Evolutionary conservation across 225 moss, liverwort and hornwort species (phyloP), one percentile per base, ranked within the genome.

Genomic region (Climacium dendroides): DNA sequence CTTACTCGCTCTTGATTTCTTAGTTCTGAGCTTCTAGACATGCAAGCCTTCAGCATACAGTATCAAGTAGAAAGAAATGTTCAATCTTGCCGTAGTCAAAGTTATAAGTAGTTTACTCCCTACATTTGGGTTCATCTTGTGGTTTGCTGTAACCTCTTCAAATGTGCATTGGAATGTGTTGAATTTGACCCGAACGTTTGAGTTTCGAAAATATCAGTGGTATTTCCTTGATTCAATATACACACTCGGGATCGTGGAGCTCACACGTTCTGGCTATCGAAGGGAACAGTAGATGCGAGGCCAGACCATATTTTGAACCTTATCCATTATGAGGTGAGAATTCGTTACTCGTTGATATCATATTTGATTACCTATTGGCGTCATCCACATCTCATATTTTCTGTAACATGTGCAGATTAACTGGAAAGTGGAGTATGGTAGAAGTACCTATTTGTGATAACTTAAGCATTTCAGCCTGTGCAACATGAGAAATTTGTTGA

Each of bases 241-340:
- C 89, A 99, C 98, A 90, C 92, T 85, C 86, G 93, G 89, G 93
- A 96, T 83, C 97, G 97, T 81, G 99, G 99, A 89, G 95, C 96
- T 78, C 99, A 97, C 86, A 50, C 32, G 26, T 99, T 87, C 86
- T 99, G 97, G 93, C 95, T 96, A 70, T 92, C 89, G 52, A 94
- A 94, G 86, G 97, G 96, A 74, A 93, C 88, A 65, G 92, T 96
- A 26, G 96, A 95, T 84, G 93, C 92, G 85, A 95, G 99, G 79
- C 94, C 95, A 79, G 99, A 99, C 90, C 93, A 97, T 86, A 19
- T 94, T 74, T 54, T 99, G 86, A 99, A 99, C 89, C 86, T 99
- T 37, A 97, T 99, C 39, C 96, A 97, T 91, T 99, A 94, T 85
- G 96, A 99, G 97, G 98, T 96, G 67, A 89, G 57, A 25, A 57